Evolutionary conservation across 306 rosid species (phyloP), one percentile per base, ranked within the genome.

Genomic region (Malus sylvestris): DNA sequence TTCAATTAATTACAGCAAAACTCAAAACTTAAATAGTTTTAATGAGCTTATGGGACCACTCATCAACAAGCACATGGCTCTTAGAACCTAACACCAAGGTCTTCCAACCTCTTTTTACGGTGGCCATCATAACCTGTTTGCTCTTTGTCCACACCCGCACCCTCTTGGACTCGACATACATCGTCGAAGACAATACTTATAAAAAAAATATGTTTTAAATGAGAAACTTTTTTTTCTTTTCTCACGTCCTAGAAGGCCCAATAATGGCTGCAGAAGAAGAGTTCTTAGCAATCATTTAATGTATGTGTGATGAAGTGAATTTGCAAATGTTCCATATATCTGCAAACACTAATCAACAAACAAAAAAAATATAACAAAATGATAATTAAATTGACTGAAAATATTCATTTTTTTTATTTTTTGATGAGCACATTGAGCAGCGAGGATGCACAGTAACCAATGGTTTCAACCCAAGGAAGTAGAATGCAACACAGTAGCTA

Each of bases 101-200:
- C 66, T 80, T 83, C 97, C 98, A 90, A 76, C 96, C 97, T 81
- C 97, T 84, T 84, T 95, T 97, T 5, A 92, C 89, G n/a, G 98
- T 89, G 27, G 98, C 84, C 49, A 92, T 90, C 91, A 95, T 88
- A 53, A 92, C 98, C 65, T 82, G 77, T 81, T 82, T 88, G 87
- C 55, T 84, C 74, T 76, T 62, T 14, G 93, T 92, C 98, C 97
- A 92, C 73, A 95, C 83, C 97, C 97, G 92, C 32, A 95, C 97
- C 29, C 72, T 83, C 87, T 95, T 95, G 55, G 88, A 46, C 65
- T 65, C 86, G 60, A 79, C 85, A 58, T 35, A 82, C 13, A 59
- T 62, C n/a, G 74, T 87, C 29, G 83, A 80, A 46, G 44, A 76
- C 38, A 80, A 81, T 25, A 23, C 25, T 23, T 23, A 23, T 23